phyloP scores from a whole-genome alignment of 805 yeast genomes.

The Yarrowia deformans region DNA sequence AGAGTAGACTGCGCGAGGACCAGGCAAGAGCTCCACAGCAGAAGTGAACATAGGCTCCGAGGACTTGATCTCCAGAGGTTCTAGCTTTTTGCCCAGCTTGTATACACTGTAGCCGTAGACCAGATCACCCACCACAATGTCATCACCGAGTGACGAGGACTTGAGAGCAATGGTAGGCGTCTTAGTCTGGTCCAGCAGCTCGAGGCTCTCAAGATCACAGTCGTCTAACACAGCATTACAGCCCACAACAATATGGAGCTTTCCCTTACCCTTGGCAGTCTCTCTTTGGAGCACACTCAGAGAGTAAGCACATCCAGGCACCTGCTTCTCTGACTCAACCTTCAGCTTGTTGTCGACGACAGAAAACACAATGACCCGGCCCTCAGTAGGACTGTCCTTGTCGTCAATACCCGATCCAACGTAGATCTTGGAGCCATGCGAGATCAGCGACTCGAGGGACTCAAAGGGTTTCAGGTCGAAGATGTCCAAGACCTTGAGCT shows the following conservation, averaged over 20 bases:
- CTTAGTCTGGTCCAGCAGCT: constrained; percentile 16
- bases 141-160: constrained; percentile 11
- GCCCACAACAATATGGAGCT: not conserved
- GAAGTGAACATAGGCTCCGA: constrained; percentile 25
- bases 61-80: constrained; percentile 13
- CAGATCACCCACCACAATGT: constrained; percentile 21
- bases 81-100: constrained; percentile 8
- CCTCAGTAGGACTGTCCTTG: constrained; percentile 26
- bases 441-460: constrained; percentile 20
- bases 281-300: constrained; percentile 19
- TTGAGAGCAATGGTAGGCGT: constrained; percentile 25
- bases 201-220: not conserved
- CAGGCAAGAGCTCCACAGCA: constrained; percentile 22
- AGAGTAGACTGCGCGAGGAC: constrained; percentile 9
- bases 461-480: constrained; percentile 18
- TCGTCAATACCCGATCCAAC: constrained; percentile 31
- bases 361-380: constrained; percentile 3
- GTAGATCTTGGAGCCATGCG: not conserved
- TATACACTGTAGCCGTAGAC: constrained; percentile 21
- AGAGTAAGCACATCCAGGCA: constrained; percentile 34
- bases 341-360: not conserved
- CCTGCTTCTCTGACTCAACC: constrained; percentile 1
- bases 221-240: constrained; percentile 19
- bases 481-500: constrained; percentile 23
- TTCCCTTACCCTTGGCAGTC: constrained; percentile 1